phyloP scores from a whole-genome alignment of 257 asterid species.

The Ocimum tenuiflorum region DNA sequence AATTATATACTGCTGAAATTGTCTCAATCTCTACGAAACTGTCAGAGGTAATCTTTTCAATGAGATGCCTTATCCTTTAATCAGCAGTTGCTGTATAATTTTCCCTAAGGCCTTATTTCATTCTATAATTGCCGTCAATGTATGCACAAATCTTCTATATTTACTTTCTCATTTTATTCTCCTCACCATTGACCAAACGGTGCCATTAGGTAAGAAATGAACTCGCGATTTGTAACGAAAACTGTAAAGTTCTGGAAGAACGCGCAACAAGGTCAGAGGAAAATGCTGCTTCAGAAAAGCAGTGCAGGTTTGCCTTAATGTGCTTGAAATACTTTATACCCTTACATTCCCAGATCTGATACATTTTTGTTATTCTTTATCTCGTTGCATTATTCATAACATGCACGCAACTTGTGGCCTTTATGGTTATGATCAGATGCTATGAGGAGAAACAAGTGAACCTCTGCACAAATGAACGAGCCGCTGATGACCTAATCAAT shows the following conservation, averaged over 20 bases:
- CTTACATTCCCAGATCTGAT: background rate
- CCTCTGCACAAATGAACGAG: slow-evolving; percentile 37
- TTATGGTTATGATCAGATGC: slow-evolving; percentile 24
- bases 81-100: background rate
- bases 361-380: background rate
- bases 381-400: background rate
- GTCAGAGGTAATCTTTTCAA: slow-evolving; percentile 50
- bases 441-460: slow-evolving; percentile 35
- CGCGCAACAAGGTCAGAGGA: slow-evolving; percentile 30
- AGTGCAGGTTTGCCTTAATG: slow-evolving; percentile 38
- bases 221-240: slow-evolving; percentile 45
- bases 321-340: background rate
- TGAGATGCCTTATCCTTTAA: background rate
- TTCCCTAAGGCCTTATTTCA: background rate
- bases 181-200: slow-evolving; percentile 15
- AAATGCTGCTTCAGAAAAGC: slow-evolving; percentile 27
- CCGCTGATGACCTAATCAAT: slow-evolving; percentile 32
- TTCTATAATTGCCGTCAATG: background rate
- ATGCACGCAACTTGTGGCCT: background rate
- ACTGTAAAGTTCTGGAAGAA: slow-evolving; percentile 41
- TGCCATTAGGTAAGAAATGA: slow-evolving; percentile 44
- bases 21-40: slow-evolving; percentile 42
- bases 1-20: slow-evolving; percentile 40
- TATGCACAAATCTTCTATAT: background rate
- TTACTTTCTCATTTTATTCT: slow-evolving; percentile 2